Conservation (phyloP, 345 rosid species). For the Bruguiera gymnorhiza region DNA sequence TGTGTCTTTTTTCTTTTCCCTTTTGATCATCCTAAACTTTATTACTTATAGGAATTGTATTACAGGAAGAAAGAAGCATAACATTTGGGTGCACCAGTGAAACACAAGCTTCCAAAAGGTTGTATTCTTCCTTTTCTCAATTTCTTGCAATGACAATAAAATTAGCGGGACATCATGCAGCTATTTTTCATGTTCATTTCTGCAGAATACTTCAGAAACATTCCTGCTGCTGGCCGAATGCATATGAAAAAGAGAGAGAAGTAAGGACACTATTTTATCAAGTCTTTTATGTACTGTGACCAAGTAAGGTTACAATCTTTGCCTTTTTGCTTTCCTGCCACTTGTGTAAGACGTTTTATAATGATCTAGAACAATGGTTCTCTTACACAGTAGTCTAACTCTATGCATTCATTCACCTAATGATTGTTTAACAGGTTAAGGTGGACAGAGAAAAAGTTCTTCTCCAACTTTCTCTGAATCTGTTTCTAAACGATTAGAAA, state of each 20-base stretch:
- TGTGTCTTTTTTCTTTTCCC: not conserved
- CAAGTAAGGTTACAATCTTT: constrained; percentile 58
- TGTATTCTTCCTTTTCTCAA: not conserved
- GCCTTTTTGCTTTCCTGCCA: not conserved
- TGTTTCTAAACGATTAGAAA: constrained; percentile 67
- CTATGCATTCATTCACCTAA: not conserved
- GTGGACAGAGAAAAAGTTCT: constrained; percentile 64
- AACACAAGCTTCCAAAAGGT: constrained; percentile 80
- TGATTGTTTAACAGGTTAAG: constrained; percentile 44
- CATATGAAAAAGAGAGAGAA: constrained; percentile 29
- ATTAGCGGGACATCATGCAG: not conserved
- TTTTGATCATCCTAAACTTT: constrained; percentile 1
- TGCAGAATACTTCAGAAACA: constrained; percentile 78
- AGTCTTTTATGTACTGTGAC: constrained; percentile 72
- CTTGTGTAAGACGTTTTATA: not conserved
- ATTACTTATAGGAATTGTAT: constrained; percentile 19
- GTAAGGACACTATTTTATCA: constrained; percentile 52
- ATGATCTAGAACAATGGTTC: not conserved
- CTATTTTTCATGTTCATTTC: constrained; percentile 5
- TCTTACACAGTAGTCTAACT: not conserved
- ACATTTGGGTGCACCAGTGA: constrained; percentile 70
- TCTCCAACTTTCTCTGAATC: constrained; percentile 47
- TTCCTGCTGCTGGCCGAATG: constrained; percentile 54
- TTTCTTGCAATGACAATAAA: too few species aligned
- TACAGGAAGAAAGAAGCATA: constrained; percentile 78